phyloP scores from a whole-genome alignment of 2,329 filamentous ascomycete genomes.

The Ascochyta rabiei region DNA sequence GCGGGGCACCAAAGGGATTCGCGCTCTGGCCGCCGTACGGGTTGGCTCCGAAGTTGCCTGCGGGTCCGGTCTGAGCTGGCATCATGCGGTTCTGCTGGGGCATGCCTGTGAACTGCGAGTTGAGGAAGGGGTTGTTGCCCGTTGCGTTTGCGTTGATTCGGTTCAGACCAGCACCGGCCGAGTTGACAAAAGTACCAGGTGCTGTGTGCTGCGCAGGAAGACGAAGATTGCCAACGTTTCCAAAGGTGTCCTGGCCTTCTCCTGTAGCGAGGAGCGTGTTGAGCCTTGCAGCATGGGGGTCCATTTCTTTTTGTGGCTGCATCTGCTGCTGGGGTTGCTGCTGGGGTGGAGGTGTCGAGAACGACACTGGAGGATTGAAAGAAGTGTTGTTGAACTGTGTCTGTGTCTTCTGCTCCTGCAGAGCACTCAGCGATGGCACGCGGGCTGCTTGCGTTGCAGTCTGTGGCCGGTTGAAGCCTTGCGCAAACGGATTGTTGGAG shows the following conservation, averaged over 20 bases:
- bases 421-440: conserved; percentile 73
- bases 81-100: conserved; percentile 55
- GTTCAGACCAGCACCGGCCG: conserved; percentile 79
- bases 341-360: conserved; percentile 36
- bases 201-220: conserved; percentile 97
- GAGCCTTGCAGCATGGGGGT: conserved; percentile 72
- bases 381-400: conserved; percentile 63
- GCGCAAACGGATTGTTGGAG: conserved; percentile 96
- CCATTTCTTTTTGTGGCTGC: conserved; percentile 49
- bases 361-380: conserved; percentile 56
- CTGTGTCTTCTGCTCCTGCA: conserved; percentile 85
- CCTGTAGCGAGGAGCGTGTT: conserved; percentile 85
- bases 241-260: conserved; percentile 96
- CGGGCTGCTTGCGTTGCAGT: conserved; percentile 62
- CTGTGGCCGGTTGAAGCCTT: conserved; percentile 66
- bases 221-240: conserved; percentile 93
- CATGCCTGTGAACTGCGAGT: conserved; percentile 78
- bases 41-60: conserved; percentile 52
- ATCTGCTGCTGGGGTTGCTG: conserved; percentile 39
- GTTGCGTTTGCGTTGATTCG: conserved; percentile 71
- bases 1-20: conserved; percentile 63
- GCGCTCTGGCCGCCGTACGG: conserved; percentile 52
- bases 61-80: conserved; percentile 60
- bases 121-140: conserved; percentile 88
- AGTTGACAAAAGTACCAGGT: conserved; percentile 95